Conservation (phyloP, 768 basidiomycete species). For the Boletus rufocinnamomeus region DNA sequence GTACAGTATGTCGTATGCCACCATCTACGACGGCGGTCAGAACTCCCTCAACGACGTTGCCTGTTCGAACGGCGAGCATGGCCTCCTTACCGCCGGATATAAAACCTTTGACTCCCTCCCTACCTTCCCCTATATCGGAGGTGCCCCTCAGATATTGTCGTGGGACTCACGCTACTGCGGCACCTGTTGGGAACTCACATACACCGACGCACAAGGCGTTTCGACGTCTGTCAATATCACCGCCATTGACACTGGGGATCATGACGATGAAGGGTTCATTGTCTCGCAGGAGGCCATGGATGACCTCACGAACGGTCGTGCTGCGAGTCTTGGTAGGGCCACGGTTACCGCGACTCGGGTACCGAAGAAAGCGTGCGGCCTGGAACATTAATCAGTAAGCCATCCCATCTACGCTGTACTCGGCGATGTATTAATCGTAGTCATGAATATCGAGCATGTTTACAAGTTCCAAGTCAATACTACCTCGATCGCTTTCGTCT, state of each 20-base stretch:
- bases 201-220: conserved; percentile 32
- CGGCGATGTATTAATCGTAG: not conserved
- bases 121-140: conserved; percentile 61
- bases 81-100: conserved; percentile 47
- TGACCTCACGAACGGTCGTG: conserved; percentile 35
- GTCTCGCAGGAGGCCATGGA: conserved; percentile 39
- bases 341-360: conserved; percentile 26
- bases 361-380: conserved; percentile 8
- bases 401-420: not conserved
- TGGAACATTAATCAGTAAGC: conserved; percentile 9
- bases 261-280: conserved; percentile 36
- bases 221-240: conserved; percentile 46
- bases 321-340: conserved; percentile 29
- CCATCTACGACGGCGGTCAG: conserved; percentile 47
- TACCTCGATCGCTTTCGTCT: not conserved
- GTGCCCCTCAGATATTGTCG: conserved; percentile 49
- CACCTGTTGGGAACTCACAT: conserved; percentile 61
- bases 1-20: conserved; percentile 44
- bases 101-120: conserved; percentile 54
- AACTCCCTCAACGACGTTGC: conserved; percentile 45
- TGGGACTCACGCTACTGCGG: conserved; percentile 58
- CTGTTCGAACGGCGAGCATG: conserved; percentile 56
- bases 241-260: conserved; percentile 50
- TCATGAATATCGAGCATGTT: not conserved
- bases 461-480: not conserved